A percentile compares a stretch with the other conserved stretches of the same genome.
Evolutionary conservation across 805 yeast genomes (phyloP).

Genomic region (Metschnikowia rubicola): DNA sequence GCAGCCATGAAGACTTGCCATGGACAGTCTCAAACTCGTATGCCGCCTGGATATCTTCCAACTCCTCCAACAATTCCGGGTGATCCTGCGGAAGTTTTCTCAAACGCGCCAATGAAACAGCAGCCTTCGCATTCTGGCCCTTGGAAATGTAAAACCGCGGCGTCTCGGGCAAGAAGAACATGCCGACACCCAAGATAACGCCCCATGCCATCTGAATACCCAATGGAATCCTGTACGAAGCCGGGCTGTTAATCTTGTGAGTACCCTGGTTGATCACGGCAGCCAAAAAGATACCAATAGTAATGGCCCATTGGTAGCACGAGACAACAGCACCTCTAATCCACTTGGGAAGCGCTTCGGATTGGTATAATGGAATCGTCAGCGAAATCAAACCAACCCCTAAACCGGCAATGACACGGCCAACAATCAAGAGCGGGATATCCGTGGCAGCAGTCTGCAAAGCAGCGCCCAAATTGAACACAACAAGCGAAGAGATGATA

Average conservation of each 20-base stretch:
- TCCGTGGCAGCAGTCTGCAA: conserved; percentile 36
- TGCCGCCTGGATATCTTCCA: conserved; percentile 71
- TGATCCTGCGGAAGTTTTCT: conserved; percentile 51
- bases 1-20: conserved; percentile 48
- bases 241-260: conserved; percentile 30
- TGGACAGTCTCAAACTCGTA: conserved; percentile 65
- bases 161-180: conserved; percentile 33
- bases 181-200: conserved; percentile 24
- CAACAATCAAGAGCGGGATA: conserved; percentile 36
- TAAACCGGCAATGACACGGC: conserved; percentile 39
- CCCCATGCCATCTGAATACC: conserved; percentile 40
- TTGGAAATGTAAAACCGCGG: conserved; percentile 37
- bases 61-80: conserved; percentile 63
- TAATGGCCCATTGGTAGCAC: conserved; percentile 39
- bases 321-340: conserved; percentile 43
- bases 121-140: conserved; percentile 25
- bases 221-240: conserved; percentile 41
- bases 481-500: conserved; percentile 31
- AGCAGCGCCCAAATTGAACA: conserved; percentile 36
- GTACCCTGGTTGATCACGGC: conserved; percentile 37
- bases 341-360: conserved; percentile 42
- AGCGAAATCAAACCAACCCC: conserved; percentile 43
- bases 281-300: conserved; percentile 37
- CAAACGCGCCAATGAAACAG: conserved; percentile 29
- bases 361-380: conserved; percentile 37